These are phyloP conservation scores for Tubosaeta brunneosetosa DNA, from an alignment of 768 basidiomycete genomes.

Conservation along the genomic window DNA sequence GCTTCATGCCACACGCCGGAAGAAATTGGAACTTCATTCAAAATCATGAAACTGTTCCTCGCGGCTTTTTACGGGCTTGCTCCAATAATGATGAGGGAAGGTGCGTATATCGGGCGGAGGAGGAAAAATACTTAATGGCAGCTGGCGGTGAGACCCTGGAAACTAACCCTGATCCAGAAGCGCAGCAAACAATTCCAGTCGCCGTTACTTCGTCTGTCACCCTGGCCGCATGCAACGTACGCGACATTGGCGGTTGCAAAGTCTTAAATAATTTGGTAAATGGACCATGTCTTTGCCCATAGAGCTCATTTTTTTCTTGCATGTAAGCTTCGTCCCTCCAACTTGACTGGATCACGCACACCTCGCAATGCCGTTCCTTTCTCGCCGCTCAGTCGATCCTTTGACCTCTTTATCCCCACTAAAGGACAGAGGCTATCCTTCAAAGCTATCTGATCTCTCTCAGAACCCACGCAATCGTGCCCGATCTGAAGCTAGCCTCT, in stretches of 20 bases:
- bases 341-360: neutral
- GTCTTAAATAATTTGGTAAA: slow-evolving; percentile 22
- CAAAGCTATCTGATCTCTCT: neutral
- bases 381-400: slow-evolving; percentile 27
- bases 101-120: neutral
- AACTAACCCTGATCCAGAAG: slow-evolving; percentile 10
- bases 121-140: neutral
- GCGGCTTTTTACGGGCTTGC: neutral
- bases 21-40: neutral
- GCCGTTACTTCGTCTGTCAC: neutral
- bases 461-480: slow-evolving; percentile 17
- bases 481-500: slow-evolving; percentile 24
- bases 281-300: neutral
- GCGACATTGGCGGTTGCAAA: slow-evolving; percentile 18
- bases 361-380: slow-evolving; percentile 26
- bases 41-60: neutral
- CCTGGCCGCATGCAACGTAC: slow-evolving; percentile 11
- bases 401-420: neutral
- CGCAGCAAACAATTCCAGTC: slow-evolving; percentile 2
- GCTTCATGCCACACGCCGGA: neutral
- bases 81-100: neutral
- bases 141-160: slow-evolving; percentile 13
- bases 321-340: slow-evolving; percentile 13
- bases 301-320: slow-evolving; percentile 2
- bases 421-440: slow-evolving; percentile 3